phyloP scores from a whole-genome alignment of 1,284 basidiomycete genomes.

The Vanrija humicola region DNA sequence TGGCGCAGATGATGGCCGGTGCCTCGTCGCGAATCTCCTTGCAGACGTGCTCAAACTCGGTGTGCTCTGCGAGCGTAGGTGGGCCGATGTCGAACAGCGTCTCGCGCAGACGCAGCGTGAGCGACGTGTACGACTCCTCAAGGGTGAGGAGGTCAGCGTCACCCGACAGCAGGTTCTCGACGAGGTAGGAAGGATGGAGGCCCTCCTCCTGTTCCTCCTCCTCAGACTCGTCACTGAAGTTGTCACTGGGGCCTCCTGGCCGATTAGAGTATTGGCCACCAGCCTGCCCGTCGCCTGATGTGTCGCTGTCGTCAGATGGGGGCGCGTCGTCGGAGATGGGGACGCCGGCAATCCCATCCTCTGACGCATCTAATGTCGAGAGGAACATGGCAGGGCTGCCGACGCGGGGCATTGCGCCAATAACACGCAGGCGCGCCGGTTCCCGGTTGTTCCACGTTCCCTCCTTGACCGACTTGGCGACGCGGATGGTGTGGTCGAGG shows the following conservation, averaged over 20 bases:
- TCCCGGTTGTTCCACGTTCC: conserved; percentile 47
- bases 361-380: conserved; percentile 10
- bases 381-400: conserved; percentile 2
- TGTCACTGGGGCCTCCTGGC: conserved; percentile 16
- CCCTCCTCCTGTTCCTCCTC: conserved; percentile 29
- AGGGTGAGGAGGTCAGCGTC: conserved; percentile 43
- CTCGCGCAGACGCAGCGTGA: conserved; percentile 26
- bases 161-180: conserved; percentile 39
- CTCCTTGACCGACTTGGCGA: conserved; percentile 41
- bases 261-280: neutral
- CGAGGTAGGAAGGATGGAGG: conserved; percentile 31
- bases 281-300: conserved; percentile 9
- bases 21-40: conserved; percentile 37
- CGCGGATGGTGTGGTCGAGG: conserved; percentile 29
- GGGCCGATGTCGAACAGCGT: conserved; percentile 19
- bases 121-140: conserved; percentile 43
- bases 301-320: conserved; percentile 29
- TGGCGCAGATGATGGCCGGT: conserved; percentile 40
- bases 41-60: neutral
- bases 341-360: conserved; percentile 5
- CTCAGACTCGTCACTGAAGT: conserved; percentile 31
- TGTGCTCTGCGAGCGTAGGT: neutral
- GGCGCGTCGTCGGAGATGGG: conserved; percentile 19
- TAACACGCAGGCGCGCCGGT: conserved; percentile 34
- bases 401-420: conserved; percentile 23